Evolutionary conservation across 106 monocot genomes (phyloP).

Genomic region (Posidonia australis): DNA sequence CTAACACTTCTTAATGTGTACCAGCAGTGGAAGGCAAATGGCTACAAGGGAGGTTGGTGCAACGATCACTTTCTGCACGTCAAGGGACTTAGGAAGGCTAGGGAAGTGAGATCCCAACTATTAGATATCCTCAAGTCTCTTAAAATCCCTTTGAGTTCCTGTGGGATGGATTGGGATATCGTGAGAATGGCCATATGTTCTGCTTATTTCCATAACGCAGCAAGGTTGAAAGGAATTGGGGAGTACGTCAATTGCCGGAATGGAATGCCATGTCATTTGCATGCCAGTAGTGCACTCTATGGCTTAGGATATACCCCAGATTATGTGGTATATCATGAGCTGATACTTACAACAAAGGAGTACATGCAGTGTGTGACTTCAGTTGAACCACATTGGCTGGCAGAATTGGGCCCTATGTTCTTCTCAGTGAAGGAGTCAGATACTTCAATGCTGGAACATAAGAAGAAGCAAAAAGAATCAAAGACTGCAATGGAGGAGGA

Average conservation of each 20-base stretch:
- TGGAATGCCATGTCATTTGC: constrained; percentile 94
- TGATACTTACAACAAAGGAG: constrained; percentile 71
- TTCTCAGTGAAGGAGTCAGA: constrained; percentile 89
- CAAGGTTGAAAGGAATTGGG: constrained; percentile 79
- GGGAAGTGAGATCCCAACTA: constrained; percentile 87
- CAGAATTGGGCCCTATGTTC: constrained; percentile 93
- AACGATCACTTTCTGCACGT: constrained; percentile 92
- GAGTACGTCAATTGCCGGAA: constrained; percentile 88
- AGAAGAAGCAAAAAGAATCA: constrained; percentile 83
- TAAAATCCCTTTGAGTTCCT: constrained; percentile 71
- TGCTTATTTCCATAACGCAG: constrained; percentile 89
- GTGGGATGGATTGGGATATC: constrained; percentile 90
- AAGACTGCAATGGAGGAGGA: constrained; percentile 93
- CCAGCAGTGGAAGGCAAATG: constrained; percentile 78
- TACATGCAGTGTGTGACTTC: constrained; percentile 99
- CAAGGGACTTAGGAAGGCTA: constrained; percentile 76
- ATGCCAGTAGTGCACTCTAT: constrained; percentile 87
- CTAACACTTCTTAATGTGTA: constrained; percentile 86
- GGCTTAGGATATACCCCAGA: constrained; percentile 89
- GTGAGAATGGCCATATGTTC: constrained; percentile 90
- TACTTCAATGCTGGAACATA: constrained; percentile 77
- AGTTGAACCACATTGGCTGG: constrained; percentile 93
- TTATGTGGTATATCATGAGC: constrained; percentile 87
- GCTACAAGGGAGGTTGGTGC: constrained; percentile 89
- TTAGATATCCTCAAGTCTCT: constrained; percentile 75